Evolutionary conservation across 495 filamentous ascomycete genomes (phyloP), one percentile per base, ranked within the genome.

Genomic region (Penicillium pulvis): DNA sequence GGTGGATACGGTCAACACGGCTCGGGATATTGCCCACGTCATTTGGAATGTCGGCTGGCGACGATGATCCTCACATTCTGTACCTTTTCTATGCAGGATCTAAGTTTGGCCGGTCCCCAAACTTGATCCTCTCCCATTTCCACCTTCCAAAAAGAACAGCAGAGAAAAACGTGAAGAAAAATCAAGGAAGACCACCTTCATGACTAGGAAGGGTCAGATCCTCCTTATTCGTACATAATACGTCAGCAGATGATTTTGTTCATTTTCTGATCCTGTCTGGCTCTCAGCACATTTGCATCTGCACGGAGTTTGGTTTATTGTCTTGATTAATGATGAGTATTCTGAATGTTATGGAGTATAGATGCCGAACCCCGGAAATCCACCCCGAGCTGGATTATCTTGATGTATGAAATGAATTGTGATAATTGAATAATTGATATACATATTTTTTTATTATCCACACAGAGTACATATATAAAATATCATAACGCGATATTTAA

Each of bases 31-130:
- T 63, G 92, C 89, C 39, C 91, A 96, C 77, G 92, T 98, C 39
- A 91, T 98, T 61, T 96, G 92, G 93, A 98, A 98, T 69, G 94
- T 98, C 54, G 93, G 93, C 36, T 97, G 93, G 94, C 84, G 90
- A 62, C 81, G 85, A 61, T 92, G 66, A 88, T 24, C 47, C 50
- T 28, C 47, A 23, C 11, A 1, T 30, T 11, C 45, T n/a, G 2
- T n/a, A 33, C 6, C 26, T n/a, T 52, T 12, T 51, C 17, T n/a
- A 35, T 33, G 4, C 16, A 33, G 20, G 26, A 28, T 19, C 16
- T 4, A 24, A 30, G 42, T 44, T 14, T 44, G 42, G 42, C 42
- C 19, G 42, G 42, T 44, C 9, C 17, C 42, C 42, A 17, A 44
- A 14, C 19, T 44, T 44, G n/a, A 17, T 44, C 16, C 17, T n/a